Percentiles rank a stretch among this genome's conserved stretches.
Conservation (phyloP, 805 yeast genomes). For the Lipomyces spencermartinsiae region DNA sequence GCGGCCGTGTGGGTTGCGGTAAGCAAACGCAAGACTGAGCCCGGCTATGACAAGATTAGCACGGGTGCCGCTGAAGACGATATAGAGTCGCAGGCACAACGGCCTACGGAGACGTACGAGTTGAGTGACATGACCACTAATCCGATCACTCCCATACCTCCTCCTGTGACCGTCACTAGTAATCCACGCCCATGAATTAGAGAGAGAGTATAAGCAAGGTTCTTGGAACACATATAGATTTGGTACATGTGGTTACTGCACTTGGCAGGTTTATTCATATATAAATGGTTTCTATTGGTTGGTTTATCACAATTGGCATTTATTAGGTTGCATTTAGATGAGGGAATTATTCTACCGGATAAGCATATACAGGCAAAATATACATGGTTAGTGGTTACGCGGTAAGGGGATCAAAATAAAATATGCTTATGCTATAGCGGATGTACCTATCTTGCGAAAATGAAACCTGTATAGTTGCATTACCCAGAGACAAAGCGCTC, state of each 20-base stretch:
- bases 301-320: not conserved
- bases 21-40: constrained; percentile 51
- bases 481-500: constrained; percentile 28
- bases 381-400: not conserved
- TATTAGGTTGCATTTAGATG: constrained; percentile 13
- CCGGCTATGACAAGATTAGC: constrained; percentile 33
- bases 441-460: not conserved
- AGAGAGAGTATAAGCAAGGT: not conserved
- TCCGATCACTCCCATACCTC: not conserved
- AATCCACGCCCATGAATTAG: not conserved
- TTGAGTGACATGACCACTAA: constrained; percentile 3
- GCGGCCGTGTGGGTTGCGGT: constrained; percentile 68
- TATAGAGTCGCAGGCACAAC: constrained; percentile 5
- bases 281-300: not conserved
- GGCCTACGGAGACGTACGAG: constrained; percentile 2
- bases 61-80: constrained; percentile 21
- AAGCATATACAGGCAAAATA: not conserved
- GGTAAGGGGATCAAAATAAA: not conserved
- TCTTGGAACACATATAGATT: not conserved
- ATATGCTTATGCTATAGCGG: not conserved
- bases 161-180: not conserved
- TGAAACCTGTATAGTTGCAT: not conserved
- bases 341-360: not conserved
- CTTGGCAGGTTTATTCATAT: not conserved
- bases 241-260: not conserved